Conservation (phyloP, 768 basidiomycete species). For the Kwoniella sp. region DNA sequence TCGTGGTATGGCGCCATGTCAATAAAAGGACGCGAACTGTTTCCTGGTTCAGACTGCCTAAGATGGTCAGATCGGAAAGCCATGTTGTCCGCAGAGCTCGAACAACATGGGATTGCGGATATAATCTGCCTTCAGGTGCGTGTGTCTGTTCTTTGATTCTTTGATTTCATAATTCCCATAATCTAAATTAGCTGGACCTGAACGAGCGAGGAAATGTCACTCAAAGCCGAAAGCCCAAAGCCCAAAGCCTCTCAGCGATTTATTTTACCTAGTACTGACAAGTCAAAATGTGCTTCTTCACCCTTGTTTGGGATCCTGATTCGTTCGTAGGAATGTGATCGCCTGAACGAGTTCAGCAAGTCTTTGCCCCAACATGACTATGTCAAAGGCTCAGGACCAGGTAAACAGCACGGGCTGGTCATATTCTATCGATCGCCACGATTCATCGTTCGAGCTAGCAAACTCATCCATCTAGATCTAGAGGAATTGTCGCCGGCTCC, state of each 20-base stretch:
- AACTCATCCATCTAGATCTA: slow-evolving; percentile 70
- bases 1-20: too few relatives aligned
- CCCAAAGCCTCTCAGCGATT: too few relatives aligned
- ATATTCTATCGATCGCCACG: slow-evolving; percentile 67
- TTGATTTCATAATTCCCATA: too few relatives aligned
- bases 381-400: slow-evolving; percentile 69
- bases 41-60: slow-evolving; percentile 64
- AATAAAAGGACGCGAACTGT: slow-evolving; percentile 55
- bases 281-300: too few relatives aligned
- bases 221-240: too few relatives aligned
- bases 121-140: slow-evolving; percentile 86
- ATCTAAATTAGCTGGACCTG: too few relatives aligned
- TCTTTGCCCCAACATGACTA: slow-evolving; percentile 66
- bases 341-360: slow-evolving; percentile 71
- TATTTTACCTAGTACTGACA: too few relatives aligned
- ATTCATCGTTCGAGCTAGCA: slow-evolving; percentile 61
- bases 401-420: slow-evolving; percentile 83
- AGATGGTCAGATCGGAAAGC: slow-evolving; percentile 72
- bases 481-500: slow-evolving; percentile 65
- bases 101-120: slow-evolving; percentile 67
- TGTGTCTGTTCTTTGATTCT: too few relatives aligned
- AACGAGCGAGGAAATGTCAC: too few relatives aligned
- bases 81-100: slow-evolving; percentile 77
- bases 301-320: too few relatives aligned
- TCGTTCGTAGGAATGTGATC: slow-evolving; percentile 75